Evolutionary conservation across 129 eudicot genomes (phyloP).

Genomic region (Glebionis coronaria): DNA sequence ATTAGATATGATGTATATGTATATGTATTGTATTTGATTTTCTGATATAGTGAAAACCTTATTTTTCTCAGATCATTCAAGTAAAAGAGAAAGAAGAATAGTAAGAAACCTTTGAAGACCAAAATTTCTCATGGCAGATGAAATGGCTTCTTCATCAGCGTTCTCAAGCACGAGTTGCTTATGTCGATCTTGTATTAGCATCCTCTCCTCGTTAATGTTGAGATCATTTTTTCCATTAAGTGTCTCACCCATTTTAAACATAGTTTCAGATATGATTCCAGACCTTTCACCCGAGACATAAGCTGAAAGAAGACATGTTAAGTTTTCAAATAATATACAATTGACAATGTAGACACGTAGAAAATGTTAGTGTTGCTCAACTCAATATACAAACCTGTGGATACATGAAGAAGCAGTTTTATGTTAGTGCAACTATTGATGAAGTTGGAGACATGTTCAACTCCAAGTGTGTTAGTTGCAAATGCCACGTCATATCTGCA

Average conservation of each 20-base stretch:
- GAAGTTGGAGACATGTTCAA: conserved; percentile 11
- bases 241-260: too few relatives aligned
- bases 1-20: too few relatives aligned
- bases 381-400: conserved; percentile 23
- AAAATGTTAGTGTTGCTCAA: neutral
- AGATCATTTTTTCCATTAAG: conserved; percentile 35
- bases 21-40: too few relatives aligned
- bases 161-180: conserved; percentile 32
- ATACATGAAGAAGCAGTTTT: conserved; percentile 32
- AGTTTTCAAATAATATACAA: neutral
- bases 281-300: too few relatives aligned
- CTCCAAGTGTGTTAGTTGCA: conserved; percentile 22
- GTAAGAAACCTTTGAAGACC: conserved; percentile 55
- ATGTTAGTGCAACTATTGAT: conserved; percentile 19
- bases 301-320: conserved; percentile 31
- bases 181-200: conserved; percentile 36
- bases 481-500: conserved; percentile 25
- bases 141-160: conserved; percentile 17
- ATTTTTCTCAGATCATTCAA: too few relatives aligned
- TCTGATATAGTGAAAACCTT: too few relatives aligned
- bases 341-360: too few relatives aligned
- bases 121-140: conserved; percentile 50
- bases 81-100: neutral
- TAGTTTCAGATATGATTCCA: too few relatives aligned
- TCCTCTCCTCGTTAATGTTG: conserved; percentile 46